Conservation (phyloP, 352 stramenopile species). For the Pythium monospermum region DNA sequence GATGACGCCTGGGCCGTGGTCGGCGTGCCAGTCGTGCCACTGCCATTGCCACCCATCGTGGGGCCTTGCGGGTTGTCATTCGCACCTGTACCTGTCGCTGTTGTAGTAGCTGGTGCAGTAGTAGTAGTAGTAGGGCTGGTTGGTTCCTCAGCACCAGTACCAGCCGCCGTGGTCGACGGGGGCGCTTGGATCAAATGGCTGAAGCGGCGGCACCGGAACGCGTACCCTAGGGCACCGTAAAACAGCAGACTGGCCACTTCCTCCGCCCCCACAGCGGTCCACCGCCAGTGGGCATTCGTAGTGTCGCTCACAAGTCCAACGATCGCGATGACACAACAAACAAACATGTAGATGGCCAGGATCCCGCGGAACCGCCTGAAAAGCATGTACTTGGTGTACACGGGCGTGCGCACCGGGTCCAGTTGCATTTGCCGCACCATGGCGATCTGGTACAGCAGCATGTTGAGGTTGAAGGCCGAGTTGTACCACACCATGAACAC, state of each 20-base stretch:
- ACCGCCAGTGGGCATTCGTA: slow-evolving; percentile 30
- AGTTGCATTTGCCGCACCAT: slow-evolving; percentile 52
- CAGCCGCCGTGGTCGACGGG: not conserved
- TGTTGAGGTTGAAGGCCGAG: slow-evolving; percentile 63
- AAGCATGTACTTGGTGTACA: slow-evolving; percentile 63
- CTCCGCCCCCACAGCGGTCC: slow-evolving; percentile 26
- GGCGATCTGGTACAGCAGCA: slow-evolving; percentile 60
- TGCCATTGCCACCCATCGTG: too few species aligned
- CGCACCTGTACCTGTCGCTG: too few species aligned
- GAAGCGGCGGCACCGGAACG: slow-evolving; percentile 56
- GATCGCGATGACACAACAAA: slow-evolving; percentile 40
- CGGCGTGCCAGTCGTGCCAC: too few species aligned
- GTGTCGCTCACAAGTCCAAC: slow-evolving; percentile 37
- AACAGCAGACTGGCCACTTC: slow-evolving; percentile 42
- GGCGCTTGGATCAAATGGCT: slow-evolving; percentile 35
- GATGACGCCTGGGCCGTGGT: not conserved
- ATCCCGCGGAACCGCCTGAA: slow-evolving; percentile 47
- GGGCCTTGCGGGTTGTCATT: not conserved
- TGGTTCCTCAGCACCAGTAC: not conserved
- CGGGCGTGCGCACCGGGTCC: slow-evolving; percentile 40
- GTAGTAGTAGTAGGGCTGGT: not conserved
- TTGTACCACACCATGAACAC: slow-evolving; percentile 73
- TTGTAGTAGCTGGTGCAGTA: not conserved
- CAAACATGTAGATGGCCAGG: slow-evolving; percentile 49
- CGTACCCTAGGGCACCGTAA: slow-evolving; percentile 41